A percentile compares a stretch with the other conserved stretches of the same genome.
phyloP scores from a whole-genome alignment of 306 rosid species.

The Acacia confusa region DNA sequence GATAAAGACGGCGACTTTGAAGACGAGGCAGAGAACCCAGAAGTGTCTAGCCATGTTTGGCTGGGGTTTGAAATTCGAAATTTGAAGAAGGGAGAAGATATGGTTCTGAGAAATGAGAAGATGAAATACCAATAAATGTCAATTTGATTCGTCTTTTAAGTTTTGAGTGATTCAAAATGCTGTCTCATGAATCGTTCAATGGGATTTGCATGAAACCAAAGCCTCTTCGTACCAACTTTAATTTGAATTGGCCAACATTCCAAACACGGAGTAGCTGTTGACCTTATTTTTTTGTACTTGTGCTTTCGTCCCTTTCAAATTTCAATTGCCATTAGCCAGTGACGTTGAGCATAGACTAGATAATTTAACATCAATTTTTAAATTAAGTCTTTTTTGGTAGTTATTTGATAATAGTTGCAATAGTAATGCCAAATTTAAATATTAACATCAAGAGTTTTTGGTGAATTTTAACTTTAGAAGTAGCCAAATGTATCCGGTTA shows the following conservation, averaged over 20 bases:
- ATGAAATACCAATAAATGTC: background rate
- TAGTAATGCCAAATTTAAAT: background rate
- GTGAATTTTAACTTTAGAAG: too few relatives aligned
- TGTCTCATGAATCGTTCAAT: constrained; percentile 13
- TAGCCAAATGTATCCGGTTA: too few relatives aligned
- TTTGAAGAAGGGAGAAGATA: constrained; percentile 22
- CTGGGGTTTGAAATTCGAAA: constrained; percentile 25
- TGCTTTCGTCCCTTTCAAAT: background rate
- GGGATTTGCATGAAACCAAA: background rate
- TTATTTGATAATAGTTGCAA: background rate
- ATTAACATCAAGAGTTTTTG: too few relatives aligned
- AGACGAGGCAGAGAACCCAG: background rate
- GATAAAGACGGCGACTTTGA: constrained; percentile 27
- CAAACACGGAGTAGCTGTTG: background rate
- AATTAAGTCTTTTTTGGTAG: background rate
- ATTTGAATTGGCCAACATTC: constrained; percentile 21
- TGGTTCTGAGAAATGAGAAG: background rate
- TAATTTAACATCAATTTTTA: background rate
- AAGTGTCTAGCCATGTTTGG: constrained; percentile 15
- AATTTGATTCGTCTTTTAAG: background rate
- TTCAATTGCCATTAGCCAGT: background rate
- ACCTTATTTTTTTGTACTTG: background rate
- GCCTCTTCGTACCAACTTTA: constrained; percentile 5
- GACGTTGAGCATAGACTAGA: background rate
- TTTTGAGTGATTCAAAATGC: background rate